Percentiles rank a stretch among this genome's conserved stretches.
phyloP scores from a whole-genome alignment of 208 protist genomes.

The Trypanosomatidae sp. region DNA sequence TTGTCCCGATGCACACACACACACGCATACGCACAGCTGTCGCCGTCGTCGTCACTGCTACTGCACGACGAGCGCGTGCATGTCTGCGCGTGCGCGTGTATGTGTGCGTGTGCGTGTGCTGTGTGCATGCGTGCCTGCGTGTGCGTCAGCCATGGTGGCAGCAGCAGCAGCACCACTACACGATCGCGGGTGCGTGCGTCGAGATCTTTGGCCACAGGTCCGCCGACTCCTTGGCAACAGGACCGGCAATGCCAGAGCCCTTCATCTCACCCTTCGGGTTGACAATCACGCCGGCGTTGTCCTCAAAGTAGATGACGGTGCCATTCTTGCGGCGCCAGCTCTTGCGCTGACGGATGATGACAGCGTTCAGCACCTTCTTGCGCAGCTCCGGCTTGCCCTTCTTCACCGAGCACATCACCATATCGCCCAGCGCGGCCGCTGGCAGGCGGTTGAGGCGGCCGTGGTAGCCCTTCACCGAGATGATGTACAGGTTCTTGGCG shows the following conservation, averaged over 20 bases:
- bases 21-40: too few relatives aligned
- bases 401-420: slow-evolving; percentile 99
- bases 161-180: slow-evolving; percentile 79
- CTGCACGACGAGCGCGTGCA: too few relatives aligned
- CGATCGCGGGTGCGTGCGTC: slow-evolving; percentile 90
- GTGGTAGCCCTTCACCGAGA: slow-evolving; percentile 97
- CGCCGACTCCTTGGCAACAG: slow-evolving; percentile 99
- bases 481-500: slow-evolving; percentile 99
- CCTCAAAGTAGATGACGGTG: slow-evolving; percentile 99
- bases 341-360: slow-evolving; percentile 99
- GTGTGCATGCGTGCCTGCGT: too few relatives aligned
- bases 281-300: slow-evolving; percentile 99
- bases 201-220: slow-evolving; percentile 99
- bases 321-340: slow-evolving; percentile 97
- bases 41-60: too few relatives aligned
- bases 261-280: slow-evolving; percentile 99
- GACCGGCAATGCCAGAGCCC: slow-evolving; percentile 98
- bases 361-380: slow-evolving; percentile 97
- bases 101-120: too few relatives aligned
- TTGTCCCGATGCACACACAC: too few relatives aligned
- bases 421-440: slow-evolving; percentile 95
- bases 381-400: slow-evolving; percentile 99
- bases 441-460: slow-evolving; percentile 98
- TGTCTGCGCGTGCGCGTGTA: too few relatives aligned
- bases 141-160: too few relatives aligned